Evolutionary conservation across 768 basidiomycete genomes (phyloP), one percentile per base, ranked within the genome.

Genomic region (Amanita subjunquillea): DNA sequence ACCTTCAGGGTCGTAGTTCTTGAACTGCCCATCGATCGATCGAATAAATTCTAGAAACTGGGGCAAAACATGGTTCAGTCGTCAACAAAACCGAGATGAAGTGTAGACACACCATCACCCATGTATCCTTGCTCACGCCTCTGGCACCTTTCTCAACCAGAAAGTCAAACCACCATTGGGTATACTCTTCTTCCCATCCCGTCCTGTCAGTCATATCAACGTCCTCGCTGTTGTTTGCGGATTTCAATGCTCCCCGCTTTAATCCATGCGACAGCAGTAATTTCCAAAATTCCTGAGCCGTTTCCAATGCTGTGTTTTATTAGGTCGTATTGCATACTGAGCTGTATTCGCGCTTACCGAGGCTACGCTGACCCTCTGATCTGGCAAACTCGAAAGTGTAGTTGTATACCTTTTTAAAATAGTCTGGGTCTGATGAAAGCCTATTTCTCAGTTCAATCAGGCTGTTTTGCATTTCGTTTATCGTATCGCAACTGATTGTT

Each of bases 121-220:
- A 92, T 15, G 87, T 88, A 68, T 91, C 91, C 68, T 87, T 89
- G 69, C 87, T 91, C 30, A 94, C 76, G 4, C 88, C 90, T 62
- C 85, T 86, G 20, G 72, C 72, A 1, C 80, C 82, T 57, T 78
- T 83, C 62, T 76, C 69, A 30, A 63, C 67, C 63, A 93, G 65
- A 63, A 81, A 94, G n/a, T 84, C 80, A 59, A 85, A 79, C 91
- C 91, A 94, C 78, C 78, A 79, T 23, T 78, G 63, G 13, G 75
- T 78, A 61, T 85, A 77, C 55, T 79, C 74, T 45, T 71, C 68
- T 57, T 74, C 72, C 83, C 85, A 91, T 2, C 85, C 85, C 7
- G 68, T 73, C 23, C 65, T 66, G 51, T 71, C 68, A 50, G 72
- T 71, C 60, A 78, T 76, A 30, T 73, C 70, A 10, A 69, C 79